Base-by-base conservation (phyloP, 306 rosid genomes). In the Trifolium dubium region DNA sequence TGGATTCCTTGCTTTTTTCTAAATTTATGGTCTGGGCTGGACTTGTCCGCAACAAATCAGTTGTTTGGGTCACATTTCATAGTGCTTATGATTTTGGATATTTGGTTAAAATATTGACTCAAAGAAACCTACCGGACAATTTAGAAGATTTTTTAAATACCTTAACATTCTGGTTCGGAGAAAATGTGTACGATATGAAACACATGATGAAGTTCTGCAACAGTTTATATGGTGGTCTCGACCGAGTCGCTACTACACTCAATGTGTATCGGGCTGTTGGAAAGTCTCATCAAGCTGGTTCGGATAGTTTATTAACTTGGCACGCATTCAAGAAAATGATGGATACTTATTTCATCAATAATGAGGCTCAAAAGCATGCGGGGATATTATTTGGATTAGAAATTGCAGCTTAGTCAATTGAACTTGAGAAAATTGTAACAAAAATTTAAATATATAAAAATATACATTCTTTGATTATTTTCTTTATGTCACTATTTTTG, bases 1-100 rank as follows among this genome's bases (percentile, higher is more conserved):
- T 56, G 8, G n/a, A 56, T 4, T 56, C 63, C 0, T 1, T 1
- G 6, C n/a, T 4, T 10, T 56, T 56, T 28, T 8, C 63, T 28
- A 3, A 56, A 2, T 0, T 56, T 1, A 56, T 56, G 63, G 1
- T 28, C 35, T 3, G 8, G 0, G 28, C 63, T 28, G 17, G n/a
- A 23, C 63, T 56, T 56, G 35, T 56, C 0, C 5, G 2, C 5
- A 2, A 56, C 35, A 5, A 11, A 23, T 56, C 37, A 4, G 34
- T 56, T 28, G 35, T 28, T 28, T 56, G 63, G 63, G 63, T 56
- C 0, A 56, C 63, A 5, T 56, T 56, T 11, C 32, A 30, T 3
- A 56, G 63, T 0, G 63, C 63, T 56, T 56, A 56, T 56, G 63
- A 56, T 56, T 56, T 56, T 3, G 63, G 63, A 0, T 56, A 56